Evolutionary conservation across 1,139 yeast genomes (phyloP).

Genomic region (Candida frijolesensis): DNA sequence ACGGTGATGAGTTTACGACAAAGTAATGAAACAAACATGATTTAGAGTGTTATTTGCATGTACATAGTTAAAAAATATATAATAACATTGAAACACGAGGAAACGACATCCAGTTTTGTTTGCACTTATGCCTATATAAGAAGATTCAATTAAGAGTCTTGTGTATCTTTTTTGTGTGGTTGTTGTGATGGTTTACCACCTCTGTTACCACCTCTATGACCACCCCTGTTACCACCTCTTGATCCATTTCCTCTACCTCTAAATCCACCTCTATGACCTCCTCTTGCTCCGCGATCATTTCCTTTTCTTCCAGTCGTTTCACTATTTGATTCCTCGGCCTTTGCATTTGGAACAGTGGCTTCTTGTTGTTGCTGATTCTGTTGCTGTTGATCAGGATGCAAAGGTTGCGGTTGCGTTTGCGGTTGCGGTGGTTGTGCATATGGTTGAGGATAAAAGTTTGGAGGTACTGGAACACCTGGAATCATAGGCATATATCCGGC

Average conservation of each 20-base stretch:
- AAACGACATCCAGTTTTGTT: not conserved
- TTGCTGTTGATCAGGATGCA: not conserved
- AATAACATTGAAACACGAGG: not conserved
- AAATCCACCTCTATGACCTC: conserved; percentile 19
- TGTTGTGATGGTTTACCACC: conserved; percentile 4
- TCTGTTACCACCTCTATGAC: conserved; percentile 22
- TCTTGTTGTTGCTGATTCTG: not conserved
- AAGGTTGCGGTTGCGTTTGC: conserved; percentile 1
- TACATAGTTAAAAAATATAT: not conserved
- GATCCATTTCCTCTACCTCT: conserved; percentile 17
- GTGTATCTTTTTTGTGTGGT: not conserved
- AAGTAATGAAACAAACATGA: not conserved
- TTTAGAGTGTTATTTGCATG: not conserved
- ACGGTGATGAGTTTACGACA: conserved; percentile 1
- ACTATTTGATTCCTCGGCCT: not conserved
- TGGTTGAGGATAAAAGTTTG: conserved; percentile 29
- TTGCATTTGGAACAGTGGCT: not conserved
- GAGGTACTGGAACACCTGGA: conserved; percentile 35
- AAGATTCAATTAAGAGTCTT: not conserved
- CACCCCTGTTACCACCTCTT: conserved; percentile 16
- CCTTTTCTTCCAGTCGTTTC: not conserved
- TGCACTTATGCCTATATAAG: not conserved
- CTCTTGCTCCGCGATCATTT: conserved; percentile 19
- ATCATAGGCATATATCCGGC: conserved; percentile 18
- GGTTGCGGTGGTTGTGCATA: conserved; percentile 6